Conservation (phyloP, 1,284 basidiomycete species). For the Boletus semigastroideus region DNA sequence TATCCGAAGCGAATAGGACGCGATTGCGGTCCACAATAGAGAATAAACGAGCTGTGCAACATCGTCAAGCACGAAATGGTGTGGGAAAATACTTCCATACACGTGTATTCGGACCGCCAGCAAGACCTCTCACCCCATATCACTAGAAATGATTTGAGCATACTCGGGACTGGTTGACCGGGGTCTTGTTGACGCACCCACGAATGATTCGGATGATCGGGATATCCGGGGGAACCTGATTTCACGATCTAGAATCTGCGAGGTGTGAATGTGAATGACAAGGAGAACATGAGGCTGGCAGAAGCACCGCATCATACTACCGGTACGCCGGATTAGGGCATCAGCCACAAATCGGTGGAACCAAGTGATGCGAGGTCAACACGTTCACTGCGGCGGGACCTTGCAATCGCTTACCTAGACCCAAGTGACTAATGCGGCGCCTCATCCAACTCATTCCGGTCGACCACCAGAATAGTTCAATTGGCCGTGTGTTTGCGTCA, state of each 20-base stretch:
- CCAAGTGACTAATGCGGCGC: conserved; percentile 6
- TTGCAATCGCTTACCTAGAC: conserved; percentile 15
- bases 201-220: conserved; percentile 25
- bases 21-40: conserved; percentile 1
- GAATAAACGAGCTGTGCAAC: background rate
- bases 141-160: background rate
- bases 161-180: conserved; percentile 3
- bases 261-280: conserved; percentile 24
- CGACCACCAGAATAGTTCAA: conserved; percentile 6
- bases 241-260: conserved; percentile 28
- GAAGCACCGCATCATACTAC: conserved; percentile 23
- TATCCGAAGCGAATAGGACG: background rate
- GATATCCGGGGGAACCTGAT: conserved; percentile 8
- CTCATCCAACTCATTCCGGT: conserved; percentile 12
- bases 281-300: conserved; percentile 30
- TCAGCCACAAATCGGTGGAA: conserved; percentile 12
- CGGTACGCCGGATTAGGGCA: conserved; percentile 19
- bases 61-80: background rate
- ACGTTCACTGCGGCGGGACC: conserved; percentile 15
- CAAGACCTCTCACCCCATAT: background rate
- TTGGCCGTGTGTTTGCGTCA: conserved; percentile 12
- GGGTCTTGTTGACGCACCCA: conserved; percentile 22
- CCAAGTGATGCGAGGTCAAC: conserved; percentile 18
- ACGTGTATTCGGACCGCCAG: conserved; percentile 1
- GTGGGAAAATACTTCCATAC: conserved; percentile 1